Evolutionary conservation across 2,329 filamentous ascomycete species (phyloP), one percentile per base, ranked within the genome.

Genomic region (Fusarium brachygibbosum): DNA sequence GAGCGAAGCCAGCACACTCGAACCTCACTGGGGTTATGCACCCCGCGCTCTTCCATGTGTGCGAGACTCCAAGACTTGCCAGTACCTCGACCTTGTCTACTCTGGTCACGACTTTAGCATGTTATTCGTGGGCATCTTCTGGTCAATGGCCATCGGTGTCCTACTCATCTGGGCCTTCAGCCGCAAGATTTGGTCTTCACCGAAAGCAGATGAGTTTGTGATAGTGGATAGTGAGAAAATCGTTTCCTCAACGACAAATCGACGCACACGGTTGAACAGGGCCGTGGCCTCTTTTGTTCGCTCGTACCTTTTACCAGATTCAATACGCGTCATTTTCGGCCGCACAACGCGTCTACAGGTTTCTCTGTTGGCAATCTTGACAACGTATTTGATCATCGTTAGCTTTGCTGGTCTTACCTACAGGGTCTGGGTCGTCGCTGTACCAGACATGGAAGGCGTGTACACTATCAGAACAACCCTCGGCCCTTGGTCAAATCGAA

Each of bases 271-370:
- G 6, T 7, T 28, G 1, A 23, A 28, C 6, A 28, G 38, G 1
- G n/a, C 50, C 4, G 13, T 45, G 1, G 38, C 37, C 3, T 53
- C 50, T 12, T 28, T 19, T 16, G 1, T 35, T 16, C 38, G 38
- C 3, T 35, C 50, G 3, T 45, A 45, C 6, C 29, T 53, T 1
- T 13, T 45, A 3, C 38, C 50, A 17, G 50, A 53, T 12, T 53
- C 50, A 3, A 8, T 53, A 10, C 50, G 38, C 1, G 8, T 28
- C 1, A 44, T 53, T 1, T 53, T 53, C 10, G 50, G 50, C 3
- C 50, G 50, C 6, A 53, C 50, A 6, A 53, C 50, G 12, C 38
- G 50, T 13, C 12, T 53, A 17, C 50, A 53, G 12, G 38, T 44
- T 11, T n/a, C 21, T 11, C 12, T 53, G 1, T 10, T 53, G 2